Conservation (phyloP, 257 asterid species). For the Ilex asprella region DNA sequence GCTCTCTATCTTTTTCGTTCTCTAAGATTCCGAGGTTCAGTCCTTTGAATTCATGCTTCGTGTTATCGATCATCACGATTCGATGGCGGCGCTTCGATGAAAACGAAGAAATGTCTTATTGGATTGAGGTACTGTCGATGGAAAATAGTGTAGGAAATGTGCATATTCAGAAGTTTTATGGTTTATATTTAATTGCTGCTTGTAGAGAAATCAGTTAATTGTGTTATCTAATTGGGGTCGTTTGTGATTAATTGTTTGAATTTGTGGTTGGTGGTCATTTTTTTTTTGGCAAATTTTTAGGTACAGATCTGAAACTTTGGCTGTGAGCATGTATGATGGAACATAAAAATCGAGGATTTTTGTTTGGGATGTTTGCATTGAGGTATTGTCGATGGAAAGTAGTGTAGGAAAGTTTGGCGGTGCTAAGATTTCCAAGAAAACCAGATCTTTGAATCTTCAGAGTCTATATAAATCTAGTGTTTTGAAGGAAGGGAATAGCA, state of each 20-base stretch:
- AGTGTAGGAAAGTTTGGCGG: conserved; percentile 46
- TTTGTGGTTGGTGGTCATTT: conserved; percentile 4
- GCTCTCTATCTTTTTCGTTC: conserved; percentile 5
- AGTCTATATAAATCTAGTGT: conserved; percentile 52
- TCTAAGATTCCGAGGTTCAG: conserved; percentile 27
- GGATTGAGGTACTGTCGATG: too few species aligned
- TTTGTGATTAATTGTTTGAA: neutral
- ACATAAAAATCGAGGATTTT: conserved; percentile 14
- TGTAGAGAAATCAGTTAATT: conserved; percentile 12
- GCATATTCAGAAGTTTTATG: conserved; percentile 11
- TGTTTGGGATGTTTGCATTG: conserved; percentile 36
- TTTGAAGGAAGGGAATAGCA: conserved; percentile 32
- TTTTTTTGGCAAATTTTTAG: conserved; percentile 27
- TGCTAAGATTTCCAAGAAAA: conserved; percentile 55
- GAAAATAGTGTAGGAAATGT: neutral
- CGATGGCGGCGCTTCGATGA: conserved; percentile 19
- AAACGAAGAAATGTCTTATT: conserved; percentile 38
- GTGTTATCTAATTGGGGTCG: conserved; percentile 16
- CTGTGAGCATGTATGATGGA: conserved; percentile 29
- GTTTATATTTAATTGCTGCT: conserved; percentile 23
- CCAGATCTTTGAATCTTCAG: conserved; percentile 80
- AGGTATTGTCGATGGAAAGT: conserved; percentile 66
- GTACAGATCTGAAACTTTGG: conserved; percentile 67
- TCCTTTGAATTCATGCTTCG: conserved; percentile 9
- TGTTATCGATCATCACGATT: conserved; percentile 39